These are phyloP conservation scores for Diplodia corticola DNA, from an alignment of 2,329 filamentous ascomycete genomes.

Conservation along the genomic window DNA sequence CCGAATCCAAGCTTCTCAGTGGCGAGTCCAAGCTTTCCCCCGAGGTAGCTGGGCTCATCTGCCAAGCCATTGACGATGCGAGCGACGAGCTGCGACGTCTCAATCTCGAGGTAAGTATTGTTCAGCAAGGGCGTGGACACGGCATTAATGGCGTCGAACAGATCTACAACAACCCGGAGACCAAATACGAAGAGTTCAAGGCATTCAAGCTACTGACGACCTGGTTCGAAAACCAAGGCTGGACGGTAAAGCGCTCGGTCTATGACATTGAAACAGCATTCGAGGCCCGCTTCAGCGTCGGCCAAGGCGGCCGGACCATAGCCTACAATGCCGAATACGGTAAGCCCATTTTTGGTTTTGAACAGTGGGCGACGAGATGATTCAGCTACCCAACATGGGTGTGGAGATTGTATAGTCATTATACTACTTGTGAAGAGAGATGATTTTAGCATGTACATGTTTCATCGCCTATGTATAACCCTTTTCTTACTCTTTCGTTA, in stretches of 20 bases:
- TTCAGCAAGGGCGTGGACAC: background rate
- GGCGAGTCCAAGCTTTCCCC: background rate
- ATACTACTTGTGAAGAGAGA: too few relatives aligned
- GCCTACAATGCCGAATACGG: conserved; percentile 46
- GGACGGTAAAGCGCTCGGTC: conserved; percentile 54
- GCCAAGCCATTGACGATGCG: conserved; percentile 3
- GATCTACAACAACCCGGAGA: conserved; percentile 55
- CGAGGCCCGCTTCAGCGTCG: conserved; percentile 46
- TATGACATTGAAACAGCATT: conserved; percentile 57
- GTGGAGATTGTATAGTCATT: too few relatives aligned
- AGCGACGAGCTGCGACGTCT: conserved; percentile 12
- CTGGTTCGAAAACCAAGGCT: conserved; percentile 49
- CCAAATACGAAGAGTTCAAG: conserved; percentile 50
- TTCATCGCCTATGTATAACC: too few relatives aligned
- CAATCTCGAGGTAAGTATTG: conserved; percentile 16
- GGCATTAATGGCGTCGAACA: conserved; percentile 28
- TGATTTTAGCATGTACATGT: too few relatives aligned
- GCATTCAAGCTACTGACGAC: conserved; percentile 53
- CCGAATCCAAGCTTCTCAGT: background rate
- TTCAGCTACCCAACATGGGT: too few relatives aligned
- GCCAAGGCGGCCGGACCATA: conserved; percentile 49
- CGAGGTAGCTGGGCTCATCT: background rate
- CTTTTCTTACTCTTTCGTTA: too few relatives aligned
- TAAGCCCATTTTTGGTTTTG: too few relatives aligned
- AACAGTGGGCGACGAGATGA: too few relatives aligned